Percentiles rank a stretch among this genome's conserved stretches.
Conservation (phyloP, 2,329 filamentous ascomycete species). For the Talaromyces rugulosus region DNA sequence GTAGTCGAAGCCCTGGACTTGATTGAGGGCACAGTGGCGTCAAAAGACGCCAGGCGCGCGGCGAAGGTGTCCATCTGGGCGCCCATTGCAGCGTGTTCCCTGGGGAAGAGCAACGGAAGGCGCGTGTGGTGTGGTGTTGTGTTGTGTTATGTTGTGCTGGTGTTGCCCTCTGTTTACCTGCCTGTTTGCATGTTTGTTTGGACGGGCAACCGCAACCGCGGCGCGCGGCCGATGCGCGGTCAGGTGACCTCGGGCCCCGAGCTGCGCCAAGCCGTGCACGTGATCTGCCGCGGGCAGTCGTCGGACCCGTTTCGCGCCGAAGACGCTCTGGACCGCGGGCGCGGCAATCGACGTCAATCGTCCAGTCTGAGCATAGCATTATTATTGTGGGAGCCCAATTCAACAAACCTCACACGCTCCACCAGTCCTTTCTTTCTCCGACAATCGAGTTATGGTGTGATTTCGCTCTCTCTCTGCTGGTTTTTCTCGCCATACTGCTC, state of each 20-base stretch:
- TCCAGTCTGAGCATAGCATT: not conserved
- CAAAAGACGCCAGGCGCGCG: constrained; percentile 77
- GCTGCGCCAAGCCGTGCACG: not conserved
- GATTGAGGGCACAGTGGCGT: constrained; percentile 54
- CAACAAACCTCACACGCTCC: not conserved
- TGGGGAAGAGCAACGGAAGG: not conserved
- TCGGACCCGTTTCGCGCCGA: not conserved
- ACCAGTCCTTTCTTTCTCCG: not conserved
- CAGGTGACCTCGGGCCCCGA: not conserved
- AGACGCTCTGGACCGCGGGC: not conserved
- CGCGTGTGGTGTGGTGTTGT: not conserved
- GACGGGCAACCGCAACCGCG: not conserved
- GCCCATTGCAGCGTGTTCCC: constrained; percentile 17
- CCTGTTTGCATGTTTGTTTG: not conserved
- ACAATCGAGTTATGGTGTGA: not conserved
- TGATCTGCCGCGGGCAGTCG: not conserved
- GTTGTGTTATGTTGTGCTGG: not conserved
- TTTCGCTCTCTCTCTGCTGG: not conserved
- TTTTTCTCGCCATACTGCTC: constrained; percentile 10
- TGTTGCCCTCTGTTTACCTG: not conserved
- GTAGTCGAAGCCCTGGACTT: constrained; percentile 67
- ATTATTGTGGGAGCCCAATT: not conserved
- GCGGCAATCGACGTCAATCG: not conserved
- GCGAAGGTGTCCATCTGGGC: constrained; percentile 60
- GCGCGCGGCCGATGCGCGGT: not conserved